A percentile compares a stretch with the other conserved stretches of the same genome.
Conservation (phyloP, 1,284 basidiomycete species). For the Athelia sp. region DNA sequence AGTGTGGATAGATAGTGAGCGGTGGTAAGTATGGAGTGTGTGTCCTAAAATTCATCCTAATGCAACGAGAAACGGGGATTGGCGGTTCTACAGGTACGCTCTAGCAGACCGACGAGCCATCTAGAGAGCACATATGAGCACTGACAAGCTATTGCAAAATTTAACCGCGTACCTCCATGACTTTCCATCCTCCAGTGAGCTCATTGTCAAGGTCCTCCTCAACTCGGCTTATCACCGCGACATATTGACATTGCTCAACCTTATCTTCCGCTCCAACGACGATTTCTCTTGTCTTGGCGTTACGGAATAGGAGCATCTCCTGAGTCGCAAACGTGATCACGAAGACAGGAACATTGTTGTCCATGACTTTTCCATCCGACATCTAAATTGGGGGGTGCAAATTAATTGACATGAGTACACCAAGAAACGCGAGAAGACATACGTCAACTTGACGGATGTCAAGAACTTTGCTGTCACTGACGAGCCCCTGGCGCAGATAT, state of each 20-base stretch:
- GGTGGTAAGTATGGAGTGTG: background rate
- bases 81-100: slow-evolving; percentile 26
- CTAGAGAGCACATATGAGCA: slow-evolving; percentile 10
- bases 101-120: slow-evolving; percentile 33
- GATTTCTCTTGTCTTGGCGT: slow-evolving; percentile 83
- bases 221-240: slow-evolving; percentile 85
- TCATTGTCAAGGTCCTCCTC: slow-evolving; percentile 87
- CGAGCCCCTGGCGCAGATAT: slow-evolving; percentile 84
- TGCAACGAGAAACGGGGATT: background rate
- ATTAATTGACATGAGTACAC: slow-evolving; percentile 4
- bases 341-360: slow-evolving; percentile 88
- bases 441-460: slow-evolving; percentile 96
- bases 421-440: slow-evolving; percentile 21
- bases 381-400: slow-evolving; percentile 39
- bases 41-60: background rate
- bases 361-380: slow-evolving; percentile 80
- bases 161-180: slow-evolving; percentile 74
- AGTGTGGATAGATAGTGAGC: background rate
- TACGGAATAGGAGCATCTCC: slow-evolving; percentile 90
- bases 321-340: slow-evolving; percentile 94
- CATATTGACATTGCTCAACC: slow-evolving; percentile 93
- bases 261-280: slow-evolving; percentile 83
- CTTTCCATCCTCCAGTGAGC: slow-evolving; percentile 97
- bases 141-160: background rate
- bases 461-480: slow-evolving; percentile 88